Evolutionary conservation across 1,284 basidiomycete species (phyloP).

Genomic region (Apiotrichum porosum): DNA sequence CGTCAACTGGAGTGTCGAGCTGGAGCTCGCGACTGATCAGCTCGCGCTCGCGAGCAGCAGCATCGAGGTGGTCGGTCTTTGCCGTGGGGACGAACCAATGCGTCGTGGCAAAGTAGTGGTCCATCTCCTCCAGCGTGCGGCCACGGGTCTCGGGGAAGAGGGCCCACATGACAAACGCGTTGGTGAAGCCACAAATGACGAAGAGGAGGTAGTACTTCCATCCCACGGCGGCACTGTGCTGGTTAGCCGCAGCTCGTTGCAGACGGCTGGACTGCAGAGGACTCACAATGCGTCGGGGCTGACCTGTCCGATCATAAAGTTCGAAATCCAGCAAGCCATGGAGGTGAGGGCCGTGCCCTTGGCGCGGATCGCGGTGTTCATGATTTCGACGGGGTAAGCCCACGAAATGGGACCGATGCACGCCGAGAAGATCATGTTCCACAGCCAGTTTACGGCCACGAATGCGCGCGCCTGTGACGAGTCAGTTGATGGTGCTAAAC

Average conservation of each 20-base stretch:
- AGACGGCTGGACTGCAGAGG: too few relatives aligned
- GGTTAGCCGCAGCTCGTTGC: too few relatives aligned
- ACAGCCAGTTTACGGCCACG: slow-evolving; percentile 32
- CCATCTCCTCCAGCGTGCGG: slow-evolving; percentile 39
- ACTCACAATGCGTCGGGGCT: too few relatives aligned
- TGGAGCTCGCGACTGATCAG: too few relatives aligned
- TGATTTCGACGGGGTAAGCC: slow-evolving; percentile 50
- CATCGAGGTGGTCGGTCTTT: slow-evolving; percentile 47
- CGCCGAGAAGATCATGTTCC: slow-evolving; percentile 31
- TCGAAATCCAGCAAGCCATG: slow-evolving; percentile 47
- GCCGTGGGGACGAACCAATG: slow-evolving; percentile 53
- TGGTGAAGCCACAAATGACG: slow-evolving; percentile 54
- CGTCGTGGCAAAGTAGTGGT: slow-evolving; percentile 42
- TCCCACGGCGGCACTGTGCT: neutral
- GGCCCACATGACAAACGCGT: slow-evolving; percentile 13
- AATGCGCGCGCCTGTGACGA: slow-evolving; percentile 26
- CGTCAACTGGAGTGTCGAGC: too few relatives aligned
- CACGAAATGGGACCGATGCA: slow-evolving; percentile 20
- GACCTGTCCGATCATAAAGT: slow-evolving; percentile 51
- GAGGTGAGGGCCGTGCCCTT: slow-evolving; percentile 60
- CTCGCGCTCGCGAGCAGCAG: slow-evolving; percentile 52
- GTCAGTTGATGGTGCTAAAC: neutral
- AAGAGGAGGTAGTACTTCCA: slow-evolving; percentile 43
- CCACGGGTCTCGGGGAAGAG: slow-evolving; percentile 62
- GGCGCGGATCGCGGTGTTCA: slow-evolving; percentile 57